Conservation (phyloP, 2,329 filamentous ascomycete species). For the Fusarium piperis region DNA sequence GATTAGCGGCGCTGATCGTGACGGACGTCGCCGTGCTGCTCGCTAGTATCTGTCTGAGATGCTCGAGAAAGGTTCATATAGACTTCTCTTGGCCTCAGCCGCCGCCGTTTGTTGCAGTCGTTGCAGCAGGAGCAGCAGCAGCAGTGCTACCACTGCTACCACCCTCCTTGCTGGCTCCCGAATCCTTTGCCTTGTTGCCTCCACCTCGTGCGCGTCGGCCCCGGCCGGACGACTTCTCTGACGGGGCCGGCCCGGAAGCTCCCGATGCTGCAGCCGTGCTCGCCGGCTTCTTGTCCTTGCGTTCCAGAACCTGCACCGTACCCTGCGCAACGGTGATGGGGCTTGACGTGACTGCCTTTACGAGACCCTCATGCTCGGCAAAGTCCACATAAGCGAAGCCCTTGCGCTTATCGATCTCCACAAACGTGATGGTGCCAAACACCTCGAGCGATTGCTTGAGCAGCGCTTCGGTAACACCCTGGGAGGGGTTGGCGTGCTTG, state of each 20-base stretch:
- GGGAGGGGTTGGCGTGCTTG: conserved; percentile 87
- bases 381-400: conserved; percentile 96
- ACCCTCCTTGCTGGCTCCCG: conserved; percentile 25
- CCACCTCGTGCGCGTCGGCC: conserved; percentile 48
- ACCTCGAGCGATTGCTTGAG: conserved; percentile 77
- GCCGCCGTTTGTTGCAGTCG: conserved; percentile 21
- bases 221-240: conserved; percentile 45
- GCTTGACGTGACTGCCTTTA: conserved; percentile 83
- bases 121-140: not conserved
- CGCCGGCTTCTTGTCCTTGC: conserved; percentile 68
- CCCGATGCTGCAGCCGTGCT: conserved; percentile 23
- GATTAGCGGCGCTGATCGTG: conserved; percentile 15
- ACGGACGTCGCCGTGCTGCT: conserved; percentile 8
- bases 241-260: conserved; percentile 26
- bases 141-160: not conserved
- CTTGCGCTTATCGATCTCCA: conserved; percentile 95
- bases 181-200: conserved; percentile 41
- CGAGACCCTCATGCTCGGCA: conserved; percentile 74
- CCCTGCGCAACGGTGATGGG: conserved; percentile 85
- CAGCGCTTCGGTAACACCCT: conserved; percentile 86
- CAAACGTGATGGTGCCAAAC: conserved; percentile 79
- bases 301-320: conserved; percentile 86
- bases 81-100: conserved; percentile 25
- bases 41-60: conserved; percentile 21
- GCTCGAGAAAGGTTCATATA: conserved; percentile 19